Evolutionary conservation across 768 basidiomycete genomes (phyloP).

Genomic region (Flagelloscypha sp.): DNA sequence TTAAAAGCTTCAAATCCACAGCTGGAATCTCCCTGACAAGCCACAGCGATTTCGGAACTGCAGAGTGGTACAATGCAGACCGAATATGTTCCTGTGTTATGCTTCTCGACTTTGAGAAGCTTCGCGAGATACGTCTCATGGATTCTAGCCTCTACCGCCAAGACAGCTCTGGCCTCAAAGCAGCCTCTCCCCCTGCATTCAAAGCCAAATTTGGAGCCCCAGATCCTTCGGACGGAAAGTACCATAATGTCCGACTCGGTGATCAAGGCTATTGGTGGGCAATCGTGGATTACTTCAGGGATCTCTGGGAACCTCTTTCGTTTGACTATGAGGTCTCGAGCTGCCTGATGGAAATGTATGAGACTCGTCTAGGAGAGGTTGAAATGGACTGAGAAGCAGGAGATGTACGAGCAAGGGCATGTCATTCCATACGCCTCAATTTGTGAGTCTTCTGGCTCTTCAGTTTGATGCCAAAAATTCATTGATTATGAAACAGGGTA

Average conservation of each 20-base stretch:
- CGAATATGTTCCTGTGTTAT: conserved; percentile 45
- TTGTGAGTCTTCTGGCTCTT: conserved; percentile 15
- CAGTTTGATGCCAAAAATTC: neutral
- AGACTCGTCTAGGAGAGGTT: conserved; percentile 34
- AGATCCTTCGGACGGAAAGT: conserved; percentile 24
- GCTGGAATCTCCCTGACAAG: conserved; percentile 36
- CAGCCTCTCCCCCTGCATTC: conserved; percentile 36
- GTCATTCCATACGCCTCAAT: conserved; percentile 30
- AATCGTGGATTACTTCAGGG: conserved; percentile 33
- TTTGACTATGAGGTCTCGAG: conserved; percentile 43
- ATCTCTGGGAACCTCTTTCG: conserved; percentile 33
- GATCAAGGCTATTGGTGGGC: conserved; percentile 52
- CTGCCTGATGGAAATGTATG: conserved; percentile 40
- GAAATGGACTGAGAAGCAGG: conserved; percentile 24
- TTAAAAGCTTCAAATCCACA: conserved; percentile 22
- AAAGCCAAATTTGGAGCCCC: conserved; percentile 34
- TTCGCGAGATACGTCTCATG: conserved; percentile 37
- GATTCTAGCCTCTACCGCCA: conserved; percentile 33
- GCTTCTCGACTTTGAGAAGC: conserved; percentile 39
- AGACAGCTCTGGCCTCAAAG: conserved; percentile 16
- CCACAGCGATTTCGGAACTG: conserved; percentile 31
- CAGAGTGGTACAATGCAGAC: conserved; percentile 38
- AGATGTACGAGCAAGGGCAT: conserved; percentile 26
- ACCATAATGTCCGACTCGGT: conserved; percentile 38
- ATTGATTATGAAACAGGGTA: conserved; percentile 16